Percentiles rank a stretch among this genome's conserved stretches.
Evolutionary conservation across 306 rosid genomes (phyloP).

Genomic region (Fragaria nilgerrensis): DNA sequence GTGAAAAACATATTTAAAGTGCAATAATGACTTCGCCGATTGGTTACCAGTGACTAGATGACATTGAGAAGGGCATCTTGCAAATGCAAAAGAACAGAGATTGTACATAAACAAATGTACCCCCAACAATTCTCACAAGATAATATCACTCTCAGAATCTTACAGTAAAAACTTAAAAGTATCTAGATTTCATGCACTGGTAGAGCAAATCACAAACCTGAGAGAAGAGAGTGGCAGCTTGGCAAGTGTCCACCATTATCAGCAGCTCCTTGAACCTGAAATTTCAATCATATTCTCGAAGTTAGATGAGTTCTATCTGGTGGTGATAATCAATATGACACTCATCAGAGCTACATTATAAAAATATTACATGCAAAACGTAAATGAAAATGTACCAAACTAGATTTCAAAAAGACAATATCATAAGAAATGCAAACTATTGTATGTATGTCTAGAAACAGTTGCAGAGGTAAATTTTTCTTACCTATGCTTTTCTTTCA

Average conservation of each 20-base stretch:
- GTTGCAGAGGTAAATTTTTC: slow-evolving; percentile 13
- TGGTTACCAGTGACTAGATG: neutral
- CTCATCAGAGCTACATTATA: neutral
- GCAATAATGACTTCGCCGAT: neutral
- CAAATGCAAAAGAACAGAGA: neutral
- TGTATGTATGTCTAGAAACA: slow-evolving; percentile 1
- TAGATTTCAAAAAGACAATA: neutral
- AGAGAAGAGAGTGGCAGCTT: slow-evolving; percentile 91
- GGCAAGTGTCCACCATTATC: slow-evolving; percentile 98
- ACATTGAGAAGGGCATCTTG: neutral
- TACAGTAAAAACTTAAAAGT: neutral
- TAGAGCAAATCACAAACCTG: slow-evolving; percentile 55
- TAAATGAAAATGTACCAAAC: neutral
- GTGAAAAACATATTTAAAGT: neutral
- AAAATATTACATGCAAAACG: neutral
- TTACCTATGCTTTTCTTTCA: slow-evolving; percentile 92
- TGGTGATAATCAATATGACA: slow-evolving; percentile 2
- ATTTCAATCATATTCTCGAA: slow-evolving; percentile 17
- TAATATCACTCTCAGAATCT: neutral
- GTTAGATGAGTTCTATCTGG: slow-evolving; percentile 25
- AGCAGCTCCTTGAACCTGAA: slow-evolving; percentile 96
- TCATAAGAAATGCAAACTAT: neutral
- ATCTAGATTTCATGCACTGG: neutral
- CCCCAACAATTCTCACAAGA: neutral
- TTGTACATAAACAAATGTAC: neutral